These are phyloP conservation scores for Saturnispora halmiae DNA, from an alignment of 805 yeast genomes.

Conservation along the genomic window DNA sequence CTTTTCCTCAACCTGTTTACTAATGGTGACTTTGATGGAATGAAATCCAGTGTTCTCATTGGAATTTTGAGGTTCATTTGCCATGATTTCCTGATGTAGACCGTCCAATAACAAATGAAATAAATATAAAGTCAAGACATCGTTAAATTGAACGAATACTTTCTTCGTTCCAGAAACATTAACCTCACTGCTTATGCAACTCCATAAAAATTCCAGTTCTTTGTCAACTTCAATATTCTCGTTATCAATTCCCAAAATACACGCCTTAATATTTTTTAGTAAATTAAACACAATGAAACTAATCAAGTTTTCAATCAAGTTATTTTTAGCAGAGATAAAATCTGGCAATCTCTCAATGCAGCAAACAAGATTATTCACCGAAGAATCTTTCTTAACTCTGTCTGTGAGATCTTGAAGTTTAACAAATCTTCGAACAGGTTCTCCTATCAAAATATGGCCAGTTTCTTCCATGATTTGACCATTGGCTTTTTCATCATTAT, in stretches of 20 bases:
- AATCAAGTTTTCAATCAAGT: conserved; percentile 19
- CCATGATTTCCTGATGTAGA: conserved; percentile 8
- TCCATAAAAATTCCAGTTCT: background rate
- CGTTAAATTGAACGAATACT: conserved; percentile 24
- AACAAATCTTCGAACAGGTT: background rate
- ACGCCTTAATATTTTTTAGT: conserved; percentile 5
- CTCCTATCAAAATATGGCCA: background rate
- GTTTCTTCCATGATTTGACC: background rate
- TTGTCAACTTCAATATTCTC: conserved; percentile 7
- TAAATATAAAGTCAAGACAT: conserved; percentile 20
- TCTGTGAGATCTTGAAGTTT: background rate
- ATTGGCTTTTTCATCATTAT: too few relatives aligned
- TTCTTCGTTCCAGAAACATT: conserved; percentile 13
- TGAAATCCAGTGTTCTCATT: too few relatives aligned
- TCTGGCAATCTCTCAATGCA: conserved; percentile 18
- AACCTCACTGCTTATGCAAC: conserved; percentile 21
- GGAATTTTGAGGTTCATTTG: too few relatives aligned
- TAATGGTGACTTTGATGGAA: too few relatives aligned
- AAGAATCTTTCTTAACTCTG: background rate
- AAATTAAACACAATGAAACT: conserved; percentile 11
- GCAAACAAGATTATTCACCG: conserved; percentile 10
- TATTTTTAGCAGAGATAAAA: conserved; percentile 12
- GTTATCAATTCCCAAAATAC: background rate
- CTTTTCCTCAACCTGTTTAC: too few relatives aligned
- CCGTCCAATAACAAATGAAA: conserved; percentile 15